These are phyloP conservation scores for Sequoiadendron giganteum DNA, from an alignment of 75 land plant genomes.

Conservation along the genomic window DNA sequence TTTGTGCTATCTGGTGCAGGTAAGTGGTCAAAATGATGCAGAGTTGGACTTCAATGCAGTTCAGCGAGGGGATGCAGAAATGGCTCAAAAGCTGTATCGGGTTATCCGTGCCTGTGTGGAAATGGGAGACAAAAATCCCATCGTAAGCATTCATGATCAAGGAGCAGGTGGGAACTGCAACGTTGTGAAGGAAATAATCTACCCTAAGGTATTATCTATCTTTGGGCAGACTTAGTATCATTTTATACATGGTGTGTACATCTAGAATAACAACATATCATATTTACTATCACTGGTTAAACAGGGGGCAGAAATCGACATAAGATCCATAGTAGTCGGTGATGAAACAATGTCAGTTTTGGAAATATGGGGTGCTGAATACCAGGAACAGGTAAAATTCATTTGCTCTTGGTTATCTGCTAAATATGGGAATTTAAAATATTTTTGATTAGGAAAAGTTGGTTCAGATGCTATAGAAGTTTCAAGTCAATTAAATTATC, in stretches of 20 bases:
- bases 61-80: slow-evolving; percentile 98
- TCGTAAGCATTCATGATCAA: slow-evolving; percentile 97
- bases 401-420: not conserved
- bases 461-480: not conserved
- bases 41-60: slow-evolving; percentile 98
- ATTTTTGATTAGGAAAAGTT: not conserved
- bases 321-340: slow-evolving; percentile 83
- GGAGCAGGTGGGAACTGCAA: slow-evolving; percentile 99
- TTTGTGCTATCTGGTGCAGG: slow-evolving; percentile 17
- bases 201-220: slow-evolving; percentile 54
- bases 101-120: slow-evolving; percentile 91
- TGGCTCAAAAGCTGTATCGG: slow-evolving; percentile 96
- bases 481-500: not conserved
- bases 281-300: not conserved
- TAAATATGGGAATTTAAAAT: not conserved
- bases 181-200: slow-evolving; percentile 96
- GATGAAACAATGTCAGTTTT: slow-evolving; percentile 94
- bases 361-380: slow-evolving; percentile 99
- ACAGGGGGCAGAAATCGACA: slow-evolving; percentile 91
- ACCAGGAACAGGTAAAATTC: slow-evolving; percentile 76
- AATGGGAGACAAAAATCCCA: slow-evolving; percentile 89
- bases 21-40: slow-evolving; percentile 95
- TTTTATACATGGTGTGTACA: not conserved
- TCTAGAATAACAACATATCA: not conserved
- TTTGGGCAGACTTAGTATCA: not conserved